A percentile compares a stretch with the other conserved stretches of the same genome.
phyloP scores from a whole-genome alignment of 345 rosid genomes.

The Gossypium arboreum region DNA sequence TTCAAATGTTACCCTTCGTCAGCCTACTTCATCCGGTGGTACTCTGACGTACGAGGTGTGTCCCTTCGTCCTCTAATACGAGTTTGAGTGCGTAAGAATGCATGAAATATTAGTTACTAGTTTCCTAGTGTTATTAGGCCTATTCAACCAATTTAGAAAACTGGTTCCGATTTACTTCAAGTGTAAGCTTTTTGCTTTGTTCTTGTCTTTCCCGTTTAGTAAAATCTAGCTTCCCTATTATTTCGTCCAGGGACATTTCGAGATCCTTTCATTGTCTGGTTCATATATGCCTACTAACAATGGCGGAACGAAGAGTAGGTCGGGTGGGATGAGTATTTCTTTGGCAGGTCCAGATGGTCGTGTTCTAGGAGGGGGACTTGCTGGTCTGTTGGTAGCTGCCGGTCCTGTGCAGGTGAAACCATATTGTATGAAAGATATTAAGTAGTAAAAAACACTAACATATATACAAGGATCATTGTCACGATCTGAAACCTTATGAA shows the following conservation, averaged over 20 bases:
- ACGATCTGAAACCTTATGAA: constrained; percentile 12
- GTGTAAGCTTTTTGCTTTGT: background rate
- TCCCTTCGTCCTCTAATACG: constrained; percentile 7
- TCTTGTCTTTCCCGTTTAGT: background rate
- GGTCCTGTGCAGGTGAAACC: constrained; percentile 80
- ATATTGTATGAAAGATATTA: too few species aligned
- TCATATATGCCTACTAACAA: constrained; percentile 64
- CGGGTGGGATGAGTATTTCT: constrained; percentile 96
- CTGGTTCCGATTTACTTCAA: background rate
- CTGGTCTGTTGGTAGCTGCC: constrained; percentile 84
- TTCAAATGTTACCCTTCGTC: constrained; percentile 88
- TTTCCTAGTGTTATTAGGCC: background rate
- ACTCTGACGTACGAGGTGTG: constrained; percentile 89
- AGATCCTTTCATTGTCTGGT: constrained; percentile 93
- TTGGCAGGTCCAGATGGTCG: constrained; percentile 91
- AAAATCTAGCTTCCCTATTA: constrained; percentile 1
- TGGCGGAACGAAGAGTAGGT: constrained; percentile 78
- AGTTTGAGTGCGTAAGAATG: background rate
- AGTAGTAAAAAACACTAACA: too few species aligned
- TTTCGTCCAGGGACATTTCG: constrained; percentile 73
- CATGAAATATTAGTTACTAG: too few species aligned
- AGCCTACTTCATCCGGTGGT: constrained; percentile 78
- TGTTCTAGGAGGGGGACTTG: constrained; percentile 91
- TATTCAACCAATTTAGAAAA: background rate
- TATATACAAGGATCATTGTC: background rate